Conservation (phyloP, 2,329 filamentous ascomycete species). For the Nigrograna mackinnonii region DNA sequence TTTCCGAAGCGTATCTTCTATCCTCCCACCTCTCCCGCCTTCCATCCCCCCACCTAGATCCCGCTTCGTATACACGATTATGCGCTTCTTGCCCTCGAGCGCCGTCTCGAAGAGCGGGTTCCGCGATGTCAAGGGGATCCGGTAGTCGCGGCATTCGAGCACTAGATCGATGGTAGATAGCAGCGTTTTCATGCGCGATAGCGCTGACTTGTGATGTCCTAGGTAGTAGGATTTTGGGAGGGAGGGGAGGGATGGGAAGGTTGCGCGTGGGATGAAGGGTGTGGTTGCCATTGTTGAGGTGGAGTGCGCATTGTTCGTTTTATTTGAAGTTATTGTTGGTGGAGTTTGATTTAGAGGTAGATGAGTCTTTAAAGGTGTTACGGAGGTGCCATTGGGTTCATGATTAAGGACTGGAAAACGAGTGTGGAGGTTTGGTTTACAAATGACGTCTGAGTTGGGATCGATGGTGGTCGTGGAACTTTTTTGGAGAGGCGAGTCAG, state of each 20-base stretch:
- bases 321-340: too few relatives aligned
- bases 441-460: too few relatives aligned
- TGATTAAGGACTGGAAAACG: too few relatives aligned
- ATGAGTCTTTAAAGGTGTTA: too few relatives aligned
- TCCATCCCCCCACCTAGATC: constrained; percentile 53
- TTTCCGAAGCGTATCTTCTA: constrained; percentile 55
- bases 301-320: too few relatives aligned
- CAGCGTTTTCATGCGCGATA: constrained; percentile 79
- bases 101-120: constrained; percentile 87
- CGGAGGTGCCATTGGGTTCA: too few relatives aligned
- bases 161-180: constrained; percentile 83
- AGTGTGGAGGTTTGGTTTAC: too few relatives aligned
- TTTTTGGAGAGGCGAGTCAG: too few relatives aligned
- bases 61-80: constrained; percentile 90
- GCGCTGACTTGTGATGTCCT: constrained; percentile 84
- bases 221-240: constrained; percentile 92
- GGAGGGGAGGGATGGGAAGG: constrained; percentile 73
- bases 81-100: constrained; percentile 71
- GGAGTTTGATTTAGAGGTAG: too few relatives aligned
- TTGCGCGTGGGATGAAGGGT: constrained; percentile 71
- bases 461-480: too few relatives aligned
- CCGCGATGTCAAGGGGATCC: constrained; percentile 83
- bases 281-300: too few relatives aligned
- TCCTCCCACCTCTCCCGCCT: constrained; percentile 33
- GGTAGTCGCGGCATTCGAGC: constrained; percentile 92